Evolutionary conservation across 257 asterid genomes (phyloP), one percentile per base, ranked within the genome.

Genomic region (Solanum bukasovii): DNA sequence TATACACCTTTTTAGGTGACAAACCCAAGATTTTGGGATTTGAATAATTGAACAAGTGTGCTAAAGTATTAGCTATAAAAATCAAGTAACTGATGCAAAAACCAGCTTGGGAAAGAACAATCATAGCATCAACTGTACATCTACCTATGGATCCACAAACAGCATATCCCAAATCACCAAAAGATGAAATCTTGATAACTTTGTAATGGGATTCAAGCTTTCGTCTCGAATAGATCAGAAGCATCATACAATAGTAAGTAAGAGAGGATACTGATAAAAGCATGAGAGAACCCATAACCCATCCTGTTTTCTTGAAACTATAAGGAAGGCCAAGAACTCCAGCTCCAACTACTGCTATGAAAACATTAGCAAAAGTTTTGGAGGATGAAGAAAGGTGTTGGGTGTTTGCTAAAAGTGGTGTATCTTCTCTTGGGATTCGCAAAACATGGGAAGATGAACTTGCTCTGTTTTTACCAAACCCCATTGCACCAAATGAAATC

Each of bases 371-470:
- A 23, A 7, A 84, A 27, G 87, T 84, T 21, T 84, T 84, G 61
- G 79, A 61, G 7, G 72, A 38, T 56, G 78, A 84, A 35, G 87
- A 84, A 29, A 84, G 87, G 77, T 63, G 78, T 35, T n/a, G 87
- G 61, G 56, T 84, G 34, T 42, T 38, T 14, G 78, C 7, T 84
- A 84, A 84, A 34, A 87, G 71, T 82, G 89, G 87, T 33, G 89
- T 82, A 74, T 82, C 87, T 71, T 87, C 89, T 87, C 89, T 82
- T 67, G 87, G 82, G 37, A 67, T 16, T 70, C 70, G 21, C 18
- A 87, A 20, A 35, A 61, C 70, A 44, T 68, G 52, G 23, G 89
- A 42, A 16, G 84, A 87, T 87, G 89, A 87, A 29, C 84, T 67
- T 82, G 87, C 89, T 44, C 33, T 25, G n/a, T 82, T 73, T 81